Evolutionary conservation across 345 rosid genomes (phyloP).

Genomic region (Eucalyptus erythrocorys): DNA sequence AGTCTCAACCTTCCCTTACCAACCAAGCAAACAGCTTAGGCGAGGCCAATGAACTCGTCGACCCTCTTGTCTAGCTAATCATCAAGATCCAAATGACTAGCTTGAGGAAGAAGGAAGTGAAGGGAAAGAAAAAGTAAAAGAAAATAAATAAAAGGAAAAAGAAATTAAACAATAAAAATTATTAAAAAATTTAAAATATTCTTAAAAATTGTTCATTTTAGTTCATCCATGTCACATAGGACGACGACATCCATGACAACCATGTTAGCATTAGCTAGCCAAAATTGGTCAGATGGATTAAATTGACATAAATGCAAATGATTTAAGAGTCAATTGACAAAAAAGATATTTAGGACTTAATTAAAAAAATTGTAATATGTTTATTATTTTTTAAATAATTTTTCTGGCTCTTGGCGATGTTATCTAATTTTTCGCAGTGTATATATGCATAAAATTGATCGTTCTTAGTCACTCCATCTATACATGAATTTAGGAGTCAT

Average conservation of each 20-base stretch:
- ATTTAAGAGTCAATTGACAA: rapidly evolving
- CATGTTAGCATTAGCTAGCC: rapidly evolving
- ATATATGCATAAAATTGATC: neutral
- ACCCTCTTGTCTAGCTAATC: rapidly evolving
- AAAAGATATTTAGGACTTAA: too few species aligned
- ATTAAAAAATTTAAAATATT: too few species aligned
- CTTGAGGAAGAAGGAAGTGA: too few species aligned
- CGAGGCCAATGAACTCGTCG: rapidly evolving
- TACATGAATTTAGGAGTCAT: neutral
- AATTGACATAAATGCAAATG: too few species aligned
- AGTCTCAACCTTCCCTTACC: too few species aligned
- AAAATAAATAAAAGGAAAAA: too few species aligned
- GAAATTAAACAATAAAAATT: rapidly evolving
- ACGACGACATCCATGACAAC: too few species aligned
- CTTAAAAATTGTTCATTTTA: too few species aligned
- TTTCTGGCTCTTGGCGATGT: too few species aligned
- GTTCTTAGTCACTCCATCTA: neutral
- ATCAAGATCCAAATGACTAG: rapidly evolving
- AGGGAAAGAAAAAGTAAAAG: too few species aligned
- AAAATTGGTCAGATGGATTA: rapidly evolving
- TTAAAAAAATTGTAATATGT: rapidly evolving
- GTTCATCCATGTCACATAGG: rapidly evolving
- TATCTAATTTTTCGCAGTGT: neutral
- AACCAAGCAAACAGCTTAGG: rapidly evolving
- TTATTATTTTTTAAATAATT: too few species aligned